Percentiles rank a stretch among this genome's conserved stretches.
phyloP scores from a whole-genome alignment of 106 monocot genomes.

The Alisma plantagoaquatica region DNA sequence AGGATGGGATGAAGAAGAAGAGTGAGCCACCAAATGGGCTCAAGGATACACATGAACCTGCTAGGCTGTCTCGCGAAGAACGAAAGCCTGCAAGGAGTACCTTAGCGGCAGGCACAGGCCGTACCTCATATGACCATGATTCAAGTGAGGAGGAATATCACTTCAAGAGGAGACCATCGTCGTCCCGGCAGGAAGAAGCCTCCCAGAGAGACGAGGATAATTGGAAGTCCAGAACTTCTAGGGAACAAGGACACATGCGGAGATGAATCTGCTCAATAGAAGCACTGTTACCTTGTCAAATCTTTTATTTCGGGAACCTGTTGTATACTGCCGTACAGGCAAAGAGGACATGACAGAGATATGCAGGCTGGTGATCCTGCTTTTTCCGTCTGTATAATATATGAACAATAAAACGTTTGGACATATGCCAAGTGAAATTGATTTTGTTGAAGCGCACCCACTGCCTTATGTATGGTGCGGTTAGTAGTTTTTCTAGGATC shows the following conservation, averaged over 20 bases:
- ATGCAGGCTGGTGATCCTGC: too few relatives aligned
- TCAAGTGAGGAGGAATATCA: constrained; percentile 22
- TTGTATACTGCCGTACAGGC: too few relatives aligned
- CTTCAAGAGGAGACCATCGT: constrained; percentile 19
- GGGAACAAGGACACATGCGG: constrained; percentile 5
- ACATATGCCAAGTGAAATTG: too few relatives aligned
- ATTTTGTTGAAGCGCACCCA: too few relatives aligned
- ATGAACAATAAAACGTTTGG: too few relatives aligned
- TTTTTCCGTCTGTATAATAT: too few relatives aligned
- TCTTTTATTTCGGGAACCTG: too few relatives aligned
- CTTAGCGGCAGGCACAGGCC: background rate
- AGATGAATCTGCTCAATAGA: too few relatives aligned
- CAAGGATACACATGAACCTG: constrained; percentile 24
- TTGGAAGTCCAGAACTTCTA: background rate
- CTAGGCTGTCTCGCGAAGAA: background rate
- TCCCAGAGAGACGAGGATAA: constrained; percentile 8
- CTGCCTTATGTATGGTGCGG: too few relatives aligned
- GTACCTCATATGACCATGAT: constrained; percentile 3
- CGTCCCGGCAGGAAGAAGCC: background rate
- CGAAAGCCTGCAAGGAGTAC: constrained; percentile 2
- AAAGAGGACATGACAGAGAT: too few relatives aligned
- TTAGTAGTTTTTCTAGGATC: too few relatives aligned
- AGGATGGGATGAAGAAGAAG: constrained; percentile 15
- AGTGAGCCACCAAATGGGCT: constrained; percentile 21
- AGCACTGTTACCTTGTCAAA: too few relatives aligned